phyloP scores from a whole-genome alignment of 192 early-diverging fungal species.

The Coemansia pectinata region DNA sequence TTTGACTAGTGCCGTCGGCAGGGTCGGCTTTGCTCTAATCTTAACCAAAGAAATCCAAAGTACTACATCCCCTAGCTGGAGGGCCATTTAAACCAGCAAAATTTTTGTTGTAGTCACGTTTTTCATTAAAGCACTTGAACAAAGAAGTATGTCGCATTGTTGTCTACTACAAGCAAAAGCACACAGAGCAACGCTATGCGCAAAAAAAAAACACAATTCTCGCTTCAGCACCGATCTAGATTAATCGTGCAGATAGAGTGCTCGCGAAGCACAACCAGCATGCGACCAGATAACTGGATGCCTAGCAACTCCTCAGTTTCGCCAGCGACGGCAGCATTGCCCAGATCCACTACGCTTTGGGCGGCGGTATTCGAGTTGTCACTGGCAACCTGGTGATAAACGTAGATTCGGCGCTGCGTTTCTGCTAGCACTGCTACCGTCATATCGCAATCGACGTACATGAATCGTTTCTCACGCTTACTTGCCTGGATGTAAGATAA shows the following conservation, averaged over 20 bases:
- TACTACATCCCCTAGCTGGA: not conserved
- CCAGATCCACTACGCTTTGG: conserved; percentile 47
- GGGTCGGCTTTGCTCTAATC: not conserved
- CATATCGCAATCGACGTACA: conserved; percentile 59
- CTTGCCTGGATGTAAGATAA: conserved; percentile 74
- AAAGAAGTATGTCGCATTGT: not conserved
- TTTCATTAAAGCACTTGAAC: not conserved
- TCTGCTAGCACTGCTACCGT: conserved; percentile 43
- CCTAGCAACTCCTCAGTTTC: conserved; percentile 33
- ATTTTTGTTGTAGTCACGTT: not conserved
- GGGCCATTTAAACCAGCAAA: not conserved
- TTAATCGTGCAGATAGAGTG: conserved; percentile 24
- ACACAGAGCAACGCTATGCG: not conserved
- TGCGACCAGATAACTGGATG: conserved; percentile 20
- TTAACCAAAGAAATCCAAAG: not conserved
- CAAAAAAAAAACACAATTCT: not conserved
- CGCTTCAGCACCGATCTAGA: conserved; percentile 19
- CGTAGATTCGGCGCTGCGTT: conserved; percentile 42
- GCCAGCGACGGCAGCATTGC: conserved; percentile 11
- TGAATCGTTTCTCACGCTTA: conserved; percentile 69
- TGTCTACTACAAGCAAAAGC: not conserved
- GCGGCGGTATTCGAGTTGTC: conserved; percentile 12
- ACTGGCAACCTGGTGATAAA: conserved; percentile 32
- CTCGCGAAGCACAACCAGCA: conserved; percentile 31
- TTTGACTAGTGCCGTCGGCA: not conserved